Base-by-base conservation (phyloP, 352 stramenopile species). In the Phytophthora macrochlamydospora region DNA sequence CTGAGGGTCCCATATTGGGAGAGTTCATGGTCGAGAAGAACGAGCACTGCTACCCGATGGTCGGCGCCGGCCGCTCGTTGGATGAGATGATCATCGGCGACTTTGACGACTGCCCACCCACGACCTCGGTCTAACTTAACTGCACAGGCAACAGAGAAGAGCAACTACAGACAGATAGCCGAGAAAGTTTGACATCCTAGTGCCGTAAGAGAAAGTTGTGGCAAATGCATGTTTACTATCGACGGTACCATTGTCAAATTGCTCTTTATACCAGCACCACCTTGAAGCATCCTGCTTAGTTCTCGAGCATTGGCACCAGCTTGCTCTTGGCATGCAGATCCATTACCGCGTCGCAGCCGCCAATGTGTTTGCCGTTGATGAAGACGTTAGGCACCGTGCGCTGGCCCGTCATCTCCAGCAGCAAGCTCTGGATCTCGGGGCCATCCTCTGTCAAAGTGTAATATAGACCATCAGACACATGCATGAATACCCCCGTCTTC, bases 311-410 rank as follows among this genome's bases (percentile, higher is more conserved):
- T 0, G 78, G 60, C 44, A 82, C 58, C 35, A 93, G 74, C 72
- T 91, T 76, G 33, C 78, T 79, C 49, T 71, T 69, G 13, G 74
- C 72, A 63, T 93, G 79, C 45, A 93, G 78, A 14, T 42, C 65
- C 61, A 89, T 65, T 8, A 83, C 73, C 11, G 73, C 69, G 69
- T 99, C 96, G 62, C 97, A 98, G 57, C 97, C 97, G 68, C 97
- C 97, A 59, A 99, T 85, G 85, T 98, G 93, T 68, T 98, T 82
- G 62, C 96, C 96, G 49, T 97, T 97, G 67, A 99, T 95, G 79
- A 99, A 99, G 35, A 99, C 95, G 80, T 99, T 99, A 2, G 98
- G 97, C 46, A 99, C 97, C 1, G 95, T 99, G 69, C 90, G 85
- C 70, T 99, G 96, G 54, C 94, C 95, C 43, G 96, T 99, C 49